These are phyloP conservation scores for Helicostylum pulchrum DNA, from an alignment of 192 early-diverging fungal genomes.

Conservation along the genomic window DNA sequence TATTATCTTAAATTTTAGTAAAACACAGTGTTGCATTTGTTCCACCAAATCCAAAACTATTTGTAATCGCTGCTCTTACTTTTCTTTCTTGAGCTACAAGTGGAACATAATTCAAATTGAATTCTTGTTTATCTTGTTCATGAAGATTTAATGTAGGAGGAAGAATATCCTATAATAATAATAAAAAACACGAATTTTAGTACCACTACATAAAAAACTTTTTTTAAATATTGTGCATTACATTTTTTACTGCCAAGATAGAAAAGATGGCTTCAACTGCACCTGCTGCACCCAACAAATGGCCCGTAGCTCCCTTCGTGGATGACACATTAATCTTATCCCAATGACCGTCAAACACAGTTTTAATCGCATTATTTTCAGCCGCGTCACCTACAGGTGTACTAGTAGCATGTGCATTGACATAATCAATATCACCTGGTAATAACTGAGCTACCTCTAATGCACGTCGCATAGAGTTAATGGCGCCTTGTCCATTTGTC, in stretches of 20 bases:
- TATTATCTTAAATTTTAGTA: constrained; percentile 41
- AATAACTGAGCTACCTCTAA: constrained; percentile 58
- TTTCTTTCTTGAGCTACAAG: constrained; percentile 56
- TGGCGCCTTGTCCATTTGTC: constrained; percentile 79
- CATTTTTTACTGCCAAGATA: constrained; percentile 68
- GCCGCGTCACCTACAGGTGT: constrained; percentile 79
- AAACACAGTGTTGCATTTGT: constrained; percentile 74
- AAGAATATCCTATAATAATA: constrained; percentile 52
- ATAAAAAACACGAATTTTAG: neutral
- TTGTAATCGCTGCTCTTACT: constrained; percentile 71
- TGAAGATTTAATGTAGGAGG: constrained; percentile 87
- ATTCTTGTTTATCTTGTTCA: constrained; percentile 57
- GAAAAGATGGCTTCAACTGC: constrained; percentile 91
- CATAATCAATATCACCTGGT: constrained; percentile 70
- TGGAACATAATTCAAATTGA: constrained; percentile 83
- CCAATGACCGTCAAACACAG: constrained; percentile 61
- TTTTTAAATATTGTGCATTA: too few relatives aligned
- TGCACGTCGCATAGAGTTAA: constrained; percentile 82
- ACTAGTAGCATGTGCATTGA: constrained; percentile 95
- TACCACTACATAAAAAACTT: too few relatives aligned
- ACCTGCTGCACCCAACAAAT: constrained; percentile 94
- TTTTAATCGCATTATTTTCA: constrained; percentile 82
- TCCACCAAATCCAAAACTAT: constrained; percentile 93
- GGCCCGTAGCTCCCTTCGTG: constrained; percentile 89
- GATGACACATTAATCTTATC: constrained; percentile 72